These are phyloP conservation scores for Trichophyton schoenleinii DNA, from an alignment of 2,329 filamentous ascomycete species.

Conservation along the genomic window DNA sequence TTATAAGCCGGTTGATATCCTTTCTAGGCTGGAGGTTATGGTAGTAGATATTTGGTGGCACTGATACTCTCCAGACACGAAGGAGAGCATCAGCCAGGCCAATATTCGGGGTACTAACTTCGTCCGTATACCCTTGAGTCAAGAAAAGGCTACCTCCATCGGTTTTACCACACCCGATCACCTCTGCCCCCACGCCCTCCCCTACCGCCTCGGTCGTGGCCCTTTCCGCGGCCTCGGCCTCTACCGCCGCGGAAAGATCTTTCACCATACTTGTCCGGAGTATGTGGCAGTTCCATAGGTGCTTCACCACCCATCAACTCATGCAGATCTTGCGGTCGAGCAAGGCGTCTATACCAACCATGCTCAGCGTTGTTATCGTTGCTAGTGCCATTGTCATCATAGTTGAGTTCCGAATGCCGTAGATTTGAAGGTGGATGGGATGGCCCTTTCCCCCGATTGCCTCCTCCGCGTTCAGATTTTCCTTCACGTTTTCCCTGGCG, in stretches of 20 bases:
- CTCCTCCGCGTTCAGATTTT: slow-evolving; percentile 31
- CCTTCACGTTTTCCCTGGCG: slow-evolving; percentile 43
- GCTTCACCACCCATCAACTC: slow-evolving; percentile 36
- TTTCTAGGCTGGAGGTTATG: no score
- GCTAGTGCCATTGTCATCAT: slow-evolving; percentile 44
- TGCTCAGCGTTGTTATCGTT: slow-evolving; percentile 22
- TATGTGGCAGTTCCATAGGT: slow-evolving; percentile 21
- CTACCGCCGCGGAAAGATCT: slow-evolving; percentile 34
- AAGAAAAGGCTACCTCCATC: no score
- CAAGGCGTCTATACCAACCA: slow-evolving; percentile 53
- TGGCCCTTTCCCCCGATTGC: slow-evolving; percentile 22
- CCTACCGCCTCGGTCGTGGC: slow-evolving; percentile 10
- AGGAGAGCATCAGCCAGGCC: no score
- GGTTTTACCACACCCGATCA: no score
- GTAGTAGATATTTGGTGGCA: no score
- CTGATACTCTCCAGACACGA: no score
- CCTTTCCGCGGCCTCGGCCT: slow-evolving; percentile 33
- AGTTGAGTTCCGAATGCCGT: slow-evolving; percentile 42
- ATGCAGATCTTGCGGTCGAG: slow-evolving; percentile 53
- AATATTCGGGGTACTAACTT: no score
- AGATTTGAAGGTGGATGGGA: slow-evolving; percentile 29
- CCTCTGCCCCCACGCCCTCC: slow-evolving; percentile 7
- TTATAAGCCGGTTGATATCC: no score
- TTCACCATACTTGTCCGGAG: slow-evolving; percentile 16
- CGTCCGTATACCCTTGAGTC: no score